These are phyloP conservation scores for Pichia sp. DNA, from an alignment of 1,139 yeast genomes.

Conservation along the genomic window DNA sequence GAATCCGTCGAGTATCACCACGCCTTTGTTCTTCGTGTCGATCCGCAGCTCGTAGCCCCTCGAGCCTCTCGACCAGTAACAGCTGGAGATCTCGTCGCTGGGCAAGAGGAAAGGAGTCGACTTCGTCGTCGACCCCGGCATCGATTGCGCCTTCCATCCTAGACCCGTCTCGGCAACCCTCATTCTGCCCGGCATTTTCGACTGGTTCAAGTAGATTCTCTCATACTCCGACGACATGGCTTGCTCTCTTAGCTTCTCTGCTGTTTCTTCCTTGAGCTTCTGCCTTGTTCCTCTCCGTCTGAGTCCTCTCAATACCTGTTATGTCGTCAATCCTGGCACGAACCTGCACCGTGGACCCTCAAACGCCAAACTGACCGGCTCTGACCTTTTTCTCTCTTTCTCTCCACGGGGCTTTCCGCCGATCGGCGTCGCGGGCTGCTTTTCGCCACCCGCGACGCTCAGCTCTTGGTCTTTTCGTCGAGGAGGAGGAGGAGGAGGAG, in stretches of 20 bases:
- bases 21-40: constrained; percentile 85
- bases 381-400: not conserved
- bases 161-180: constrained; percentile 93
- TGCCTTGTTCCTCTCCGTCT: too few species aligned
- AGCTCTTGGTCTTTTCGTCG: too few species aligned
- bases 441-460: not conserved
- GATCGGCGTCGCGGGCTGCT: not conserved
- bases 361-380: not conserved
- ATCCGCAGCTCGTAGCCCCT: constrained; percentile 86
- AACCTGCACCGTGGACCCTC: not conserved
- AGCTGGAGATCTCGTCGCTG: constrained; percentile 72
- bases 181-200: constrained; percentile 79
- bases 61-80: constrained; percentile 90
- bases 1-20: constrained; percentile 86
- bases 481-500: too few species aligned
- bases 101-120: constrained; percentile 80
- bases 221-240: constrained; percentile 57
- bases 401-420: not conserved
- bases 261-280: too few species aligned
- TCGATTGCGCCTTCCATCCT: constrained; percentile 85
- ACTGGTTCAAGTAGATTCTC: constrained; percentile 81
- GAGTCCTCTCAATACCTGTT: too few species aligned
- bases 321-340: too few species aligned
- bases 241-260: not conserved
- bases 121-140: constrained; percentile 47